Base-by-base conservation (phyloP, 495 filamentous ascomycete species). In the Talaromyces proteolyticus region DNA sequence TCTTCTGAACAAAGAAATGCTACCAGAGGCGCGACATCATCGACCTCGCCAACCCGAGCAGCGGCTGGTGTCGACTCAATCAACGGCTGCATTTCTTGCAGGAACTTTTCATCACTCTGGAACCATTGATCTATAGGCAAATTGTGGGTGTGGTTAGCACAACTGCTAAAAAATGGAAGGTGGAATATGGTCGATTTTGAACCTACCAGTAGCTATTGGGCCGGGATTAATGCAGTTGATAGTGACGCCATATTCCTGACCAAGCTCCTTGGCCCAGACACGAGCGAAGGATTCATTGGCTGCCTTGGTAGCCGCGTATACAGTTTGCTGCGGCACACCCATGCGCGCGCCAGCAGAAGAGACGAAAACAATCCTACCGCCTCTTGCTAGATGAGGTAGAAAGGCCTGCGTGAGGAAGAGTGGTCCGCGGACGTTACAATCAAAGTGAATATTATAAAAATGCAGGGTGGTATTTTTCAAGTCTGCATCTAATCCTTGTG, bases 401-500 rank as follows among this genome's bases (percentile, higher is more conserved):
- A 51, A 43, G 3, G 54, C 42, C 24, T 62, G 52, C 4, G 57
- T 60, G 23, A 64, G 58, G 36, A 57, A 62, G 29, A 60, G 52
- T 3, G 52, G 53, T 14, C 52, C 57, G 42, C 39, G 45, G 42
- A 53, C 45, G 36, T 54, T 62, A 38, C 45, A 49, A 44, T 60
- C 49, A 39, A 58, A 49, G 20, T 58, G 54, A n/a, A 24, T 23
- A 11, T 44, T 22, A 37, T 29, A 37, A 18, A 50, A 62, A 17
- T 69, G 62, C 18, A 58, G 52, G 6, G 64, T 67, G 25, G 62
- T 62, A 21, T 75, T 68, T 6, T 67, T 41, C 0, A 68, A 78
- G 48, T 80, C 62, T 17, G 74, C 62, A 44, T 77, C 68, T 3
- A 89, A 52, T 4, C 53, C 54, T 16, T 69, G 57, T 60, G 50